Evolutionary conservation across 2,329 filamentous ascomycete genomes (phyloP).

Genomic region (Trichoderma harzianum): DNA sequence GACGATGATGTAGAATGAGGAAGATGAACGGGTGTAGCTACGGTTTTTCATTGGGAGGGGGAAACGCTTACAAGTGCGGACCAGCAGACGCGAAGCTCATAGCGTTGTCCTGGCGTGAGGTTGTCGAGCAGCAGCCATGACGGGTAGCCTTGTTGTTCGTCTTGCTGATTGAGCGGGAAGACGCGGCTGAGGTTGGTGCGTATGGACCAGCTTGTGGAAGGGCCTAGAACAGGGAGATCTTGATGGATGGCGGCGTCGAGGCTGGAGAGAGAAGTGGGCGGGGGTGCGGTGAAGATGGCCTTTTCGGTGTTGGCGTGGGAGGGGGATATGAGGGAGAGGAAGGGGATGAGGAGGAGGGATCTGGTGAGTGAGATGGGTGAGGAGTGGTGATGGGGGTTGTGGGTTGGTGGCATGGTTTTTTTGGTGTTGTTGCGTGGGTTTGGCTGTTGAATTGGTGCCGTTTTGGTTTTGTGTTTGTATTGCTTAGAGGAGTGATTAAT

Average conservation of each 20-base stretch:
- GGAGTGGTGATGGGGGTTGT: constrained; percentile 4
- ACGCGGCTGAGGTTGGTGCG: constrained; percentile 62
- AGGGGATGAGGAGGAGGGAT: constrained; percentile 20
- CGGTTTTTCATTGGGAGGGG: too few species aligned
- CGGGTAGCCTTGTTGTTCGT: constrained; percentile 48
- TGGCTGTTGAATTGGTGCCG: neutral
- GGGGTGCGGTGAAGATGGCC: constrained; percentile 67
- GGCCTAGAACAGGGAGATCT: constrained; percentile 61
- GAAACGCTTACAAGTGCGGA: constrained; percentile 82
- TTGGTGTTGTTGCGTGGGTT: neutral
- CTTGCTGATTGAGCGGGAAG: constrained; percentile 53
- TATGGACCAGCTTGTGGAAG: constrained; percentile 49
- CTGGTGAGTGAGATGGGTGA: neutral
- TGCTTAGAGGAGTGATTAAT: neutral
- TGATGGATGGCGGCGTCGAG: constrained; percentile 46
- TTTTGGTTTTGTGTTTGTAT: neutral
- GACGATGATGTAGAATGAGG: too few species aligned
- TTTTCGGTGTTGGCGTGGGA: constrained; percentile 80
- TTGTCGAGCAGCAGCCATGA: constrained; percentile 77
- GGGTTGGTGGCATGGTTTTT: neutral
- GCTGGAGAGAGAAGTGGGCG: constrained; percentile 46
- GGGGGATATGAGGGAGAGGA: constrained; percentile 15
- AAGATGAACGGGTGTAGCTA: too few species aligned
- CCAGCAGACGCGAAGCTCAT: constrained; percentile 94
- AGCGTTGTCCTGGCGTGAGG: constrained; percentile 69